A percentile compares a stretch with the other conserved stretches of the same genome.
phyloP scores from a whole-genome alignment of 768 basidiomycete genomes.

The Leucocoprinus birnbaumii region DNA sequence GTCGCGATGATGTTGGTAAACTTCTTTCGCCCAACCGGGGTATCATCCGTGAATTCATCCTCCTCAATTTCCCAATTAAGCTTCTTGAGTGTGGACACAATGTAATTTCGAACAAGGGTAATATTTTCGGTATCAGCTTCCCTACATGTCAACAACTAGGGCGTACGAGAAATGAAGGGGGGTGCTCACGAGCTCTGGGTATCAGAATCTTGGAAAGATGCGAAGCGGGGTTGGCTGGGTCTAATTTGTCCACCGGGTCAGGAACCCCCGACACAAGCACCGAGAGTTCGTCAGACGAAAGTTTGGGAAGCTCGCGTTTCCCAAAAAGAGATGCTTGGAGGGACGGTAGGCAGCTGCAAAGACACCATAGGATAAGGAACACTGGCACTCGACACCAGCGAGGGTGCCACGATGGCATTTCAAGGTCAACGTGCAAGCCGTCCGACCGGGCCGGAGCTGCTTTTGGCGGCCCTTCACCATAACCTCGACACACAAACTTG shows the following conservation, averaged over 20 bases:
- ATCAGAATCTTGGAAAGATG: slow-evolving; percentile 85
- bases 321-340: slow-evolving; percentile 37
- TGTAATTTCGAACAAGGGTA: slow-evolving; percentile 80
- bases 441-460: not conserved
- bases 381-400: slow-evolving; percentile 11
- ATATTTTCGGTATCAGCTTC: slow-evolving; percentile 76
- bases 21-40: slow-evolving; percentile 75
- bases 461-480: not conserved
- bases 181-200: slow-evolving; percentile 73
- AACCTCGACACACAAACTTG: no score
- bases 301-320: slow-evolving; percentile 34
- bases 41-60: slow-evolving; percentile 74
- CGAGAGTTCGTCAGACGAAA: slow-evolving; percentile 50
- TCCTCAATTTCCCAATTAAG: slow-evolving; percentile 88
- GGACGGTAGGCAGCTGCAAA: slow-evolving; percentile 24
- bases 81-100: slow-evolving; percentile 64
- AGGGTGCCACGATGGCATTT: slow-evolving; percentile 12
- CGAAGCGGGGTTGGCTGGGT: slow-evolving; percentile 60
- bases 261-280: slow-evolving; percentile 44
- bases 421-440: not conserved
- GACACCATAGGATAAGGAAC: slow-evolving; percentile 17
- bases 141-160: no score
- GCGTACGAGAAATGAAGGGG: no score
- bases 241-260: slow-evolving; percentile 67
- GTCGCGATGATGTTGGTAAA: slow-evolving; percentile 96